Conservation (phyloP, 179 eudicot species). For the Corrigiola litoralis region DNA sequence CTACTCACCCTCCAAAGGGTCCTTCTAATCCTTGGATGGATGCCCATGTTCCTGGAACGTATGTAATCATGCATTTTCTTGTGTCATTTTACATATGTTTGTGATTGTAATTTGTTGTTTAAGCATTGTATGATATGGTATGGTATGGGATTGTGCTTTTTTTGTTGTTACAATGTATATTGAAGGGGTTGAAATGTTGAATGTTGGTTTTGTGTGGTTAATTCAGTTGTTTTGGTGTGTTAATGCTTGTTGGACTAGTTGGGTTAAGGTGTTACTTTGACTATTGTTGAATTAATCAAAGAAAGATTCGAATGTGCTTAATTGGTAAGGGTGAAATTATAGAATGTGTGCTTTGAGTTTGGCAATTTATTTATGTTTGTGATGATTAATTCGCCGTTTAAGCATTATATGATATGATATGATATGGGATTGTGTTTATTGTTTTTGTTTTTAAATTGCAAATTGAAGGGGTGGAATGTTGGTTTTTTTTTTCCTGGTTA, state of each 20-base stretch:
- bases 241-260: not conserved
- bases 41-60: slow-evolving; percentile 96
- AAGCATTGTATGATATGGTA: not conserved
- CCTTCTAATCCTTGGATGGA: slow-evolving; percentile 63
- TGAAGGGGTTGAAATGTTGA: not conserved
- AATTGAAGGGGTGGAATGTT: not conserved
- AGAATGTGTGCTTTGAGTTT: too few species aligned
- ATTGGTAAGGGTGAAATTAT: too few species aligned
- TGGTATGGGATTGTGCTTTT: not conserved
- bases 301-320: too few species aligned
- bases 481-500: not conserved
- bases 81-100: not conserved
- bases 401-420: not conserved
- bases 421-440: not conserved
- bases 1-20: slow-evolving; percentile 65
- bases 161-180: not conserved
- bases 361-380: not conserved
- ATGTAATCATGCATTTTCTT: slow-evolving; percentile 18
- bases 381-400: not conserved
- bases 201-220: not conserved
- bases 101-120: not conserved
- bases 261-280: not conserved
- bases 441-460: not conserved
- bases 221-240: not conserved
- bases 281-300: too few species aligned